Percentiles rank a stretch among this genome's conserved stretches.
Evolutionary conservation across 75 land plant species (phyloP).

Genomic region (Chamaecyparis obtusa): DNA sequence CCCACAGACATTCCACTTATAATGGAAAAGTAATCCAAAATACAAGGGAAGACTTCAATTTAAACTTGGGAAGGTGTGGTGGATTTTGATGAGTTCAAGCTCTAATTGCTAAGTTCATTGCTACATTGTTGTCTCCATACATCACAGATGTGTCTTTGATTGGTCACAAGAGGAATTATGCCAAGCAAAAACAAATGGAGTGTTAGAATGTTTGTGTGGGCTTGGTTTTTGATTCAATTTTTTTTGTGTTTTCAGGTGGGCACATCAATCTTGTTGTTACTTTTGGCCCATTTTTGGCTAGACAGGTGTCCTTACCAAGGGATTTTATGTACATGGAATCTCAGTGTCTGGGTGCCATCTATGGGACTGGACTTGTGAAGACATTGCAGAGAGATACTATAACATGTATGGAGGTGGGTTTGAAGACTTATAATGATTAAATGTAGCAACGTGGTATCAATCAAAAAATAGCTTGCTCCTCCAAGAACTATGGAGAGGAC

Average conservation of each 20-base stretch:
- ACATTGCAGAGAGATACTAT: constrained; percentile 43
- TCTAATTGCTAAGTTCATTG: constrained; percentile 40
- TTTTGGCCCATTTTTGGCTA: constrained; percentile 52
- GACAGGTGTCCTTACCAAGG: constrained; percentile 54
- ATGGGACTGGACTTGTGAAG: constrained; percentile 58
- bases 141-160: constrained; percentile 35
- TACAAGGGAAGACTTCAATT: too few species aligned
- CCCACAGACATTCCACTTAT: too few species aligned
- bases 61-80: too few species aligned
- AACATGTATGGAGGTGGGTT: constrained; percentile 39
- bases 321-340: constrained; percentile 55
- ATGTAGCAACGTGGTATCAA: too few species aligned
- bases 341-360: constrained; percentile 69
- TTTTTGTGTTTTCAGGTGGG: constrained; percentile 37
- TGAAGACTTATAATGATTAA: too few species aligned
- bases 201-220: not conserved
- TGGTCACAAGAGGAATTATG: constrained; percentile 17
- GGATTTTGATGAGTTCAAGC: constrained; percentile 24
- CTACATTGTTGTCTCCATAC: constrained; percentile 39
- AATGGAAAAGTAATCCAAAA: too few species aligned
- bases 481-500: too few species aligned
- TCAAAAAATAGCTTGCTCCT: too few species aligned
- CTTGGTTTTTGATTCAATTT: not conserved
- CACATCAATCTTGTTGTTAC: constrained; percentile 68
- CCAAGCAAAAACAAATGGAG: not conserved